Base-by-base conservation (phyloP, 768 basidiomycete species). In the Amanita rubescens region DNA sequence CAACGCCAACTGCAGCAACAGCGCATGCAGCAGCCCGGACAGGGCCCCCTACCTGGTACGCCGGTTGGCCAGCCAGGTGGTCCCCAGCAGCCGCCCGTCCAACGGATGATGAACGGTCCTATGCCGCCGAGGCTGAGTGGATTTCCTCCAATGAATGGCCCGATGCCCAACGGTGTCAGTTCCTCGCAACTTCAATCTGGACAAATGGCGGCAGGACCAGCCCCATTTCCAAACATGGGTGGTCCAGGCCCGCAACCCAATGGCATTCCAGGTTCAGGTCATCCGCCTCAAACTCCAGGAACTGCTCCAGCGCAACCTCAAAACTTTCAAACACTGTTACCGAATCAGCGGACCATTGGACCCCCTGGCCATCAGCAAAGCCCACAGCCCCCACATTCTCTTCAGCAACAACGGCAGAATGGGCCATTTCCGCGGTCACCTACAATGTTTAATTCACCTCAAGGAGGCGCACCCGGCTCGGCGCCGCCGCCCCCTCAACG, bases 391-490 rank as follows among this genome's bases (percentile, higher is more conserved):
- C n/a, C n/a, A n/a, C n/a, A n/a, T n/a, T n/a, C n/a, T 34, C 57
- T 53, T 2, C 62, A 56, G 5, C 60, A 63, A 53, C 71, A 63
- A 38, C 77, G 74, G 56, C 77, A 76, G 20, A 66, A 3, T 70
- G 75, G 17, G 12, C 77, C 78, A 8, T 86, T 81, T 64, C 81
- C 76, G 38, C 52, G 19, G 6, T 85, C 83, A 19, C 85, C 85
- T 3, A 82, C 78, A 2, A 82, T 86, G 67, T 72, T 81, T 2
- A 76, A 78, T 48, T 82, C 83, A 3, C 78, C 81, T 0, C 82
- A 82, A 57, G 75, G 76, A 43, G 63, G 62, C 7, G 67, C 67
- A 49, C 38, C 51, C 1, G 51, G 51, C 2, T 54, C 34, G 22
- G 44, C 55, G 15, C 56, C 53, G 24, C 47, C 51, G 15, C 59